Base-by-base conservation (phyloP, 192 early-diverging fungal species). In the Podila horticola region DNA sequence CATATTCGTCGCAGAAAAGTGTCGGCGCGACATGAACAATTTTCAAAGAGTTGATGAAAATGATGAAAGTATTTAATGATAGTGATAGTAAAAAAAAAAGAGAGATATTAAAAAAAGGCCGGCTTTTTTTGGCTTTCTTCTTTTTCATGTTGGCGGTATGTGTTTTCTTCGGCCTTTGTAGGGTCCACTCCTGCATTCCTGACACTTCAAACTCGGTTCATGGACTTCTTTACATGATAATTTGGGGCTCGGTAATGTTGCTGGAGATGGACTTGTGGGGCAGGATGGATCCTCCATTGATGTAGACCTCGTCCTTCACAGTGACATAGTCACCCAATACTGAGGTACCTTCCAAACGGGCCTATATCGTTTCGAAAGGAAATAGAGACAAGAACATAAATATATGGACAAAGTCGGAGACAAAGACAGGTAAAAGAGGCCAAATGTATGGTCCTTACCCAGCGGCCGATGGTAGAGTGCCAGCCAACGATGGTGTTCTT, bases 291-390 rank as follows among this genome's bases (percentile, higher is more conserved):
- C 94, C 97, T 64, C 97, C 97, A 84, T 99, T 98, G 74, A 97
- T 89, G 81, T 94, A 98, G 61, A 97, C 84, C 83, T 98, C 98
- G 79, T 97, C 97, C 57, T 89, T 86, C 62, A 99, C 90, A 58
- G 95, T 93, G 29, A 99, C 98, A 85, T 99, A 97, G 69, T 98
- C 98, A 70, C 98, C 98, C 55, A 98, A 87, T 51, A 99, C 98
- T 26, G 94, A 93, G n/a, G 92, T 91, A 62, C 95, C 95, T 83
- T 99, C 98, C 65, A 98, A 85, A 57, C 98, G 94, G 38, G 95
- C 84, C 75, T 84, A 64, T 63, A 20, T 20, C 24, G 15, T 22
- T 59, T 17, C 1, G 17, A 62, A 45, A 22, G 3, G 13, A 38
- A 9, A 12, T 57, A 19, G 11, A 24, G 41, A 61, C 17, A 60